phyloP scores from a whole-genome alignment of 2,329 filamentous ascomycete species.

The Colletotrichum noveboracense region DNA sequence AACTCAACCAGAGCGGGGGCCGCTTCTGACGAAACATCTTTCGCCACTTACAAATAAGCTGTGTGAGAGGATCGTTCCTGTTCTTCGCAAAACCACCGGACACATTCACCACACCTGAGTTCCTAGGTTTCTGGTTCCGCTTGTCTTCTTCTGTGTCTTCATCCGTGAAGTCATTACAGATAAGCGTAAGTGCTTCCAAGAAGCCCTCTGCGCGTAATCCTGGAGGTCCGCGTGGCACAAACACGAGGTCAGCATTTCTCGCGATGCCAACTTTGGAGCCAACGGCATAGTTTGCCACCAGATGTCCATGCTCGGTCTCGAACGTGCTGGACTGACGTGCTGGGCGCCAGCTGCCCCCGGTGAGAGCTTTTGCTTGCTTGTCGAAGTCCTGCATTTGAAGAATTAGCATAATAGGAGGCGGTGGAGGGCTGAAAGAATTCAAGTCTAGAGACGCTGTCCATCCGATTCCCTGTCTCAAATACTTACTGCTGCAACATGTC shows the following conservation, averaged over 20 bases:
- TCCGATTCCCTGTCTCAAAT: background rate
- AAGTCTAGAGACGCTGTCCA: background rate
- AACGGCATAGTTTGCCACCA: background rate
- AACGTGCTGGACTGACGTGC: background rate
- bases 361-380: background rate
- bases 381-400: background rate
- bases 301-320: background rate
- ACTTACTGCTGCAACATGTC: background rate
- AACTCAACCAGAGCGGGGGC: background rate
- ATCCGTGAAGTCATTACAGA: background rate
- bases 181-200: background rate
- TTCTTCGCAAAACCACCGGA: background rate
- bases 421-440: accelerated
- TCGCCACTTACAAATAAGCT: background rate
- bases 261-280: background rate
- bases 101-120: background rate
- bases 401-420: background rate
- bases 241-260: background rate
- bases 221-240: background rate
- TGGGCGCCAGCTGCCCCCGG: background rate
- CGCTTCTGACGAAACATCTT: background rate
- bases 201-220: background rate
- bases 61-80: background rate
- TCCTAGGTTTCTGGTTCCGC: background rate
- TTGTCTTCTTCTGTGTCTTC: background rate